phyloP scores from a whole-genome alignment of 441 rosid genomes.

The Isatis lusitanica region DNA sequence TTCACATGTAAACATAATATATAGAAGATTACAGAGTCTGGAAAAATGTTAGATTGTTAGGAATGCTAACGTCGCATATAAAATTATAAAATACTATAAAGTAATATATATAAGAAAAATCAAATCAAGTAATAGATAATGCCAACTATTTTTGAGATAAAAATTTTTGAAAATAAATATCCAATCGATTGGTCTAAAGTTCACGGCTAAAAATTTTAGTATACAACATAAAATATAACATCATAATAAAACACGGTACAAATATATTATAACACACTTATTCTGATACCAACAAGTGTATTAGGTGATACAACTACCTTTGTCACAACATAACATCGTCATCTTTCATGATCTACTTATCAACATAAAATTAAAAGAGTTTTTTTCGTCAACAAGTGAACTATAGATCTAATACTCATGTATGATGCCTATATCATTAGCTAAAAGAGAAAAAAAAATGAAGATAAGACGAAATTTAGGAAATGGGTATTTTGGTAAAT shows the following conservation, averaged over 20 bases:
- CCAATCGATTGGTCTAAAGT: neutral
- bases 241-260: neutral
- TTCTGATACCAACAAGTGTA: neutral
- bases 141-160: neutral
- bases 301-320: constrained; percentile 1
- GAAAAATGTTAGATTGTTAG: neutral
- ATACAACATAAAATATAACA: neutral
- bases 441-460: neutral
- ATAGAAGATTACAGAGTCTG: neutral
- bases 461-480: neutral
- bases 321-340: neutral
- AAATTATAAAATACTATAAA: neutral
- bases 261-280: neutral
- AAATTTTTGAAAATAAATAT: neutral
- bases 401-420: neutral
- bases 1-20: no score
- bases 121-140: neutral
- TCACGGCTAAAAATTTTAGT: neutral
- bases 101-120: neutral
- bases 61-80: neutral
- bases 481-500: constrained; percentile 27
- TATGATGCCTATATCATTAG: neutral
- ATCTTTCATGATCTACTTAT: constrained; percentile 6
- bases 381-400: constrained; percentile 13
- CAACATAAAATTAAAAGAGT: neutral